phyloP scores from a whole-genome alignment of 2,329 filamentous ascomycete genomes.

The Dothideomycetes sp. region DNA sequence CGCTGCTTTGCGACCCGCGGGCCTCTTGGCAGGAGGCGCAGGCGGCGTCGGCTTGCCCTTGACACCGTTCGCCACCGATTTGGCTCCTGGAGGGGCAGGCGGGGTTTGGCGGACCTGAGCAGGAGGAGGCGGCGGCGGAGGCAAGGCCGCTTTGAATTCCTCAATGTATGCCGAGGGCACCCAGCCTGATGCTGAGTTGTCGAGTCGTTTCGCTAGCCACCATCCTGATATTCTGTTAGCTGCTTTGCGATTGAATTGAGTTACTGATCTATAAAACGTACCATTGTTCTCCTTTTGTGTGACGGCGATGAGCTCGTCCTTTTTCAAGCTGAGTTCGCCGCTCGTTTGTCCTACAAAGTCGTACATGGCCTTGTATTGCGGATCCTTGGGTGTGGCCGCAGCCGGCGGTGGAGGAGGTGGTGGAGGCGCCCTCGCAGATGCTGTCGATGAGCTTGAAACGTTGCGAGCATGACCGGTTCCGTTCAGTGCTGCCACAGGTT shows the following conservation, averaged over 20 bases:
- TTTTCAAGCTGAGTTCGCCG: slow-evolving; percentile 72
- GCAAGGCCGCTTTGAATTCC: slow-evolving; percentile 53
- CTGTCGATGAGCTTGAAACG: slow-evolving; percentile 26
- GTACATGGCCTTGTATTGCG: slow-evolving; percentile 82
- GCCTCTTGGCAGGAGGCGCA: slow-evolving; percentile 70
- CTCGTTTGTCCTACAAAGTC: slow-evolving; percentile 77
- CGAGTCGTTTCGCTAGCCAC: slow-evolving; percentile 78
- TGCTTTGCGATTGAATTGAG: neutral
- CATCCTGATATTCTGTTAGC: slow-evolving; percentile 46
- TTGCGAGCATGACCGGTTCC: slow-evolving; percentile 31
- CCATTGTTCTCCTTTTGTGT: slow-evolving; percentile 93
- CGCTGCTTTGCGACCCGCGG: slow-evolving; percentile 61
- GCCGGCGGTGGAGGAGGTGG: slow-evolving; percentile 57
- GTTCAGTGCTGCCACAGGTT: slow-evolving; percentile 43
- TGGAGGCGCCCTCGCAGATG: slow-evolving; percentile 40
- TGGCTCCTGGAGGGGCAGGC: slow-evolving; percentile 42
- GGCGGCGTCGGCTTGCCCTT: slow-evolving; percentile 61
- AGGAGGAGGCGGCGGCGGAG: slow-evolving; percentile 43
- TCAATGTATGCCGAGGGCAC: slow-evolving; percentile 89
- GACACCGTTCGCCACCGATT: slow-evolving; percentile 27
- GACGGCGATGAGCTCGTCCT: slow-evolving; percentile 75
- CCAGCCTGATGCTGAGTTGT: slow-evolving; percentile 72
- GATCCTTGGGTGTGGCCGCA: slow-evolving; percentile 50
- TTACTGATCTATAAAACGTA: slow-evolving; percentile 35
- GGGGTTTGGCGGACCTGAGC: slow-evolving; percentile 42